phyloP scores from a whole-genome alignment of 2,329 filamentous ascomycete genomes.

The Calonectria honghensis region DNA sequence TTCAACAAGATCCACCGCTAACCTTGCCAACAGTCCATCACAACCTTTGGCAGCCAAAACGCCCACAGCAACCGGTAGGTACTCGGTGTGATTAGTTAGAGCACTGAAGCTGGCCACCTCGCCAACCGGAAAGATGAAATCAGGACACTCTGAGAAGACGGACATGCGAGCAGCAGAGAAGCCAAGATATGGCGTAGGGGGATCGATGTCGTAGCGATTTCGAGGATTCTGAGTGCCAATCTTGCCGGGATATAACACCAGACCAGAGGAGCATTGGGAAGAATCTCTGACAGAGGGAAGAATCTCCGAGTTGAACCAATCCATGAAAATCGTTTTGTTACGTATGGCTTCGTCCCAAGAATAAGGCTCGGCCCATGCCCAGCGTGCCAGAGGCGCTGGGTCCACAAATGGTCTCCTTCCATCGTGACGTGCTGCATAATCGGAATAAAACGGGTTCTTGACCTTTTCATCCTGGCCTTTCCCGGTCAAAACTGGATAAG shows the following conservation, averaged over 20 bases:
- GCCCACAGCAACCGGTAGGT: conserved; percentile 10
- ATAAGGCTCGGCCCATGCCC: conserved; percentile 59
- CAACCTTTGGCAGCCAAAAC: conserved; percentile 20
- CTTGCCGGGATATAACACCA: background rate
- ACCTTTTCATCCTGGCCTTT: conserved; percentile 61
- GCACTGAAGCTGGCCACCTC: conserved; percentile 5
- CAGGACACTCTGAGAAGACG: conserved; percentile 11
- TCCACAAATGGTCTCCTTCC: conserved; percentile 61
- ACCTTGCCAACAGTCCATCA: conserved; percentile 17
- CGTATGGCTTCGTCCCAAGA: conserved; percentile 63
- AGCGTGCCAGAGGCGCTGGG: conserved; percentile 60
- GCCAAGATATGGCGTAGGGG: background rate
- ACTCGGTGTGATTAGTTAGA: conserved; percentile 8
- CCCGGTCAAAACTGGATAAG: conserved; percentile 61
- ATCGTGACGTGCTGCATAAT: conserved; percentile 59
- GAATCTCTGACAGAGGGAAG: background rate
- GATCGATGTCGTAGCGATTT: background rate
- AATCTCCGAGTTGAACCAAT: conserved; percentile 64
- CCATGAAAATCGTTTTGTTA: conserved; percentile 70
- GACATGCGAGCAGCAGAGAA: conserved; percentile 3
- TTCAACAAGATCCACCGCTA: conserved; percentile 9
- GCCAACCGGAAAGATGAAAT: conserved; percentile 11
- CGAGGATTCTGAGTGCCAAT: background rate
- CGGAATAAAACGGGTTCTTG: conserved; percentile 61
- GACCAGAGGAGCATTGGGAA: conserved; percentile 14